Evolutionary conservation across 106 monocot genomes (phyloP), one percentile per base, ranked within the genome.

Genomic region (Alisma plantagoaquatica): DNA sequence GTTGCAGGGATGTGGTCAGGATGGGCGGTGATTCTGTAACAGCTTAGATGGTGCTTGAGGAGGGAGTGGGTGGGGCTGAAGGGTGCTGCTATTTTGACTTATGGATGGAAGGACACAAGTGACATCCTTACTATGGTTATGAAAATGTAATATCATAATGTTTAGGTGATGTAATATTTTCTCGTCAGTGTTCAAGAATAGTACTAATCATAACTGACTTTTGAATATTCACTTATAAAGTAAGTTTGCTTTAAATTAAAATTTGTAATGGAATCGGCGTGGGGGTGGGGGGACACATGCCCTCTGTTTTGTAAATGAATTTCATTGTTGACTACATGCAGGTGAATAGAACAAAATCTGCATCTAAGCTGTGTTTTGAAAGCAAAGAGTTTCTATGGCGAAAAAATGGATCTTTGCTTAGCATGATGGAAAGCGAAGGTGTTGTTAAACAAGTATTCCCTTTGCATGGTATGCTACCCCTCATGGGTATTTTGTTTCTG

Each of bases 381-480:
- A 69, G 60, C 10, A 72, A 72, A 59, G 68, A 80, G 64, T 63
- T 77, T n/a, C 32, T 28, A 6, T 69, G 65, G 67, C 46, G 49
- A 18, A 63, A 49, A 66, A 75, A 84, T 59, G 77, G 84, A 65
- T 73, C 87, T 27, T 51, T 88, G 49, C 57, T 88, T 46, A 56
- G 64, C 49, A 82, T 24, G 43, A 57, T 88, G 70, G 72, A 78
- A 70, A 33, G 25, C 54, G 82, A 82, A 70, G 78, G 78, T 60
- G 57, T 88, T 56, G 82, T 88, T 21, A 88, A 75, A 57, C 78
- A 71, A 75, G 73, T 88, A 21, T 88, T 88, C 56, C 82, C 87
- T 32, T 46, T 72, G 59, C 87, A 88, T 70, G 87, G 87, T 88
- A 75, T 43, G 43, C 9, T 50, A 24, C 28, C 53, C 26, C 33